A percentile compares a stretch with the other conserved stretches of the same genome.
Evolutionary conservation across 2,329 filamentous ascomycete genomes (phyloP).

Genomic region (Colletotrichum paranaense): DNA sequence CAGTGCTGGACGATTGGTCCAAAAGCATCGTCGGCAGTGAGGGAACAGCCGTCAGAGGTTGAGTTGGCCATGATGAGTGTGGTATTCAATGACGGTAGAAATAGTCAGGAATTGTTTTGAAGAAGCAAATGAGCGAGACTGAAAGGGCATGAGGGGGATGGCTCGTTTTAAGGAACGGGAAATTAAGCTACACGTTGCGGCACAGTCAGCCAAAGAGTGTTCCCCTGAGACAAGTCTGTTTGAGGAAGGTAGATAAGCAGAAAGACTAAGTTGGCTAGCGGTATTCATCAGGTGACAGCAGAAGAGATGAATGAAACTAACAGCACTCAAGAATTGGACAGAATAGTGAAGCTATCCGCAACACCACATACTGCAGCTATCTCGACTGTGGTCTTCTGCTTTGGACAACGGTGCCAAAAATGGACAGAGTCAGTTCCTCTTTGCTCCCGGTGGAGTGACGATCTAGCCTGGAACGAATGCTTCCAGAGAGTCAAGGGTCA

Average conservation of each 20-base stretch:
- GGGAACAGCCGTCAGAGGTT: constrained; percentile 17
- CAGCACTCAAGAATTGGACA: neutral
- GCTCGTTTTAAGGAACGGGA: constrained; percentile 1
- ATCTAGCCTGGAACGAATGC: neutral
- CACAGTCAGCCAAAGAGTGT: neutral
- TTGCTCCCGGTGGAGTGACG: neutral
- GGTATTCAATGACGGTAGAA: neutral
- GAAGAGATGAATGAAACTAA: neutral
- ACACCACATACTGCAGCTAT: neutral
- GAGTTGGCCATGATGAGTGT: constrained; percentile 9
- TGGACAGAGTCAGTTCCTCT: neutral
- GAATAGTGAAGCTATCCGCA: neutral
- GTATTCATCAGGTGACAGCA: neutral
- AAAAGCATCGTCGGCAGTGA: constrained; percentile 36
- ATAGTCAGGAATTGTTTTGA: neutral
- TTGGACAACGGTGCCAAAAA: constrained; percentile 5
- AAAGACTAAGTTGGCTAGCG: neutral
- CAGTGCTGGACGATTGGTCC: constrained; percentile 40
- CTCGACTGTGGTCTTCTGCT: neutral
- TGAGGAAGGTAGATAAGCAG: constrained; percentile 28
- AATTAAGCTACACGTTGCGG: neutral
- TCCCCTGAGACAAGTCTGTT: constrained; percentile 21
- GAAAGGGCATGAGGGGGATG: neutral
- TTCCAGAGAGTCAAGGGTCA: neutral
- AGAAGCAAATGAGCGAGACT: fast-evolving